phyloP scores from a whole-genome alignment of 441 rosid genomes.

The Pelargonium fulgidum region DNA sequence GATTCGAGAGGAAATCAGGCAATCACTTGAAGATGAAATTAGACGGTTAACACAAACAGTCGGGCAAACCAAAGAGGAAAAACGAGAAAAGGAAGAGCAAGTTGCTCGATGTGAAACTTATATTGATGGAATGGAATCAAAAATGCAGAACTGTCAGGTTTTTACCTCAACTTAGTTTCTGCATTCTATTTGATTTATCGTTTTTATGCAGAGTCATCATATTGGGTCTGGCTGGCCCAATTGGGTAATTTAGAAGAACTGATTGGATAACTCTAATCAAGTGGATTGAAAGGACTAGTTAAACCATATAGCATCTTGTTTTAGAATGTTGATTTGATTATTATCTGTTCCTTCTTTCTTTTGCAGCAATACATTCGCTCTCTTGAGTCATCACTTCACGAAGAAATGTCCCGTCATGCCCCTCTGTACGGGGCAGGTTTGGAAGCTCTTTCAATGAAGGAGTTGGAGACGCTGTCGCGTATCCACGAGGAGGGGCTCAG shows the following conservation, averaged over 20 bases:
- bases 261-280: no score
- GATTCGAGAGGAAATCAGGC: conserved; percentile 81
- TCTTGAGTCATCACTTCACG: conserved; percentile 69
- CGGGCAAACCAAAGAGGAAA: conserved; percentile 92
- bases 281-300: no score
- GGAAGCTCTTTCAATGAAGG: conserved; percentile 78
- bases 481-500: conserved; percentile 97
- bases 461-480: conserved; percentile 75
- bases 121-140: conserved; percentile 95
- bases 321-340: no score
- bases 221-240: neutral
- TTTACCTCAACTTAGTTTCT: conserved; percentile 2
- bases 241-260: neutral
- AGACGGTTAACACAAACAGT: conserved; percentile 71
- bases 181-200: neutral
- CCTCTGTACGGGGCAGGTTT: conserved; percentile 93
- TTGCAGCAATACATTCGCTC: conserved; percentile 86
- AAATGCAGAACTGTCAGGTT: conserved; percentile 92
- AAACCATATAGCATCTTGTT: no score
- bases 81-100: conserved; percentile 89
- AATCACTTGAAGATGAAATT: conserved; percentile 85
- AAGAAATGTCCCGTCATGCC: conserved; percentile 91
- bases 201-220: conserved; percentile 2
- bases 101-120: conserved; percentile 87
- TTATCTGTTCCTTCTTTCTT: neutral